A percentile compares a stretch with the other conserved stretches of the same genome.
Conservation (phyloP, 768 basidiomycete genomes). For the Podaxis sp. region DNA sequence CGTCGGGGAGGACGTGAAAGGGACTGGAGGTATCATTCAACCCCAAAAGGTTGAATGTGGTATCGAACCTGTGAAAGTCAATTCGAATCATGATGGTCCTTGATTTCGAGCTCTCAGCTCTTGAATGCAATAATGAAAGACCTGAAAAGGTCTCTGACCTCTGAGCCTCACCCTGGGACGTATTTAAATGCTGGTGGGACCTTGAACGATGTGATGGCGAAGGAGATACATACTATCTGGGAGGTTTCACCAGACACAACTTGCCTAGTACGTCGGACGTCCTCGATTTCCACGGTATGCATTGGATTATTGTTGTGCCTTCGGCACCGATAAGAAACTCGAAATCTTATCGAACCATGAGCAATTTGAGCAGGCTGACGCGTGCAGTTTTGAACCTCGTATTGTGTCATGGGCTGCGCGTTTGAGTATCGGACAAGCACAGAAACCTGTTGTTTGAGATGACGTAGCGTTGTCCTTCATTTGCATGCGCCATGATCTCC, state of each 20-base stretch:
- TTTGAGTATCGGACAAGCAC: neutral
- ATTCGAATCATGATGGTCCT: neutral
- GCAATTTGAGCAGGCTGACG: too few relatives aligned
- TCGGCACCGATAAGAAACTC: too few relatives aligned
- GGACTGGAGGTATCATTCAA: conserved; percentile 1
- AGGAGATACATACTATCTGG: neutral
- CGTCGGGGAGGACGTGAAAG: conserved; percentile 29
- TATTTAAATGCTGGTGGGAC: conserved; percentile 8
- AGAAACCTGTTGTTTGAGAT: neutral
- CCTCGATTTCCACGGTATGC: too few relatives aligned
- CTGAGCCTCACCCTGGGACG: conserved; percentile 19
- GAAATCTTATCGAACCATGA: too few relatives aligned
- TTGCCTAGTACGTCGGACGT: too few relatives aligned
- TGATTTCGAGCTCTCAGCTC: neutral
- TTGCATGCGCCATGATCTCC: neutral
- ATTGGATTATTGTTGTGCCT: too few relatives aligned
- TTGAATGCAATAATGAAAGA: conserved; percentile 22
- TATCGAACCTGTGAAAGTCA: neutral
- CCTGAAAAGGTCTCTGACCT: conserved; percentile 17
- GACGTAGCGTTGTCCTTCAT: neutral
- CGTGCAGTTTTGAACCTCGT: too few relatives aligned
- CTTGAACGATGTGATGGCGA: neutral
- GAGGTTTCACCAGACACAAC: neutral
- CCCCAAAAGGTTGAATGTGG: neutral
- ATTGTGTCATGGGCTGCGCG: neutral